phyloP scores from a whole-genome alignment of 768 basidiomycete genomes.

The Russula compacta region DNA sequence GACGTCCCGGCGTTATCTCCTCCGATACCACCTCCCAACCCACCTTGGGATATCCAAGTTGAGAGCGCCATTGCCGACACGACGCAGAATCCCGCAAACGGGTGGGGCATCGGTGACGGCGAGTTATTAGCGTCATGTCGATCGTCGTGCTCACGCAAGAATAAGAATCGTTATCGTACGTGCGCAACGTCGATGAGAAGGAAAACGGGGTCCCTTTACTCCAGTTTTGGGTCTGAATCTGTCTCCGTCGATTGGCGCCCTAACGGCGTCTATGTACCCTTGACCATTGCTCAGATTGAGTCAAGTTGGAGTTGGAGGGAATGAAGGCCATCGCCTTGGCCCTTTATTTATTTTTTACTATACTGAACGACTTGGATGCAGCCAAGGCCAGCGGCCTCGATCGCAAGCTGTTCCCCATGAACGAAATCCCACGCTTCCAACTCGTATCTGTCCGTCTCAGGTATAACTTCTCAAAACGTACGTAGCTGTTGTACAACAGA shows the following conservation, averaged over 20 bases:
- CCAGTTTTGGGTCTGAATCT: conserved; percentile 59
- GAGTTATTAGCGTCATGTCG: not conserved
- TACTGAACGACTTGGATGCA: not conserved
- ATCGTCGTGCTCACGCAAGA: not conserved
- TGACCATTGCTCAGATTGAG: not conserved
- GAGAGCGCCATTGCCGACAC: conserved; percentile 57
- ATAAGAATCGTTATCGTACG: conserved; percentile 28
- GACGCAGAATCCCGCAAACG: conserved; percentile 62
- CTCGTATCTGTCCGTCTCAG: not conserved
- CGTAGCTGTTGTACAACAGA: conserved; percentile 1
- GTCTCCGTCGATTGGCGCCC: conserved; percentile 50
- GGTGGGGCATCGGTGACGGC: not conserved
- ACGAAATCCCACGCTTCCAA: not conserved
- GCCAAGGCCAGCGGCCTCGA: not conserved
- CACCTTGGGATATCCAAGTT: conserved; percentile 53
- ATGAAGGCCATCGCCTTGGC: no score
- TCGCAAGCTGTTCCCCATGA: not conserved
- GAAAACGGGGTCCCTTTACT: conserved; percentile 68
- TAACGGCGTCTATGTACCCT: conserved; percentile 19
- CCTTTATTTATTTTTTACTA: no score
- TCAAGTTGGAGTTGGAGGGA: not conserved
- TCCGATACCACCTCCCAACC: conserved; percentile 66
- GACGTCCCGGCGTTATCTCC: conserved; percentile 39
- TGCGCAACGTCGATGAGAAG: conserved; percentile 64
- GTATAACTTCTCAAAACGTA: not conserved